Evolutionary conservation across 768 basidiomycete genomes (phyloP), one percentile per base, ranked within the genome.

Genomic region (Tulasnella sp.): DNA sequence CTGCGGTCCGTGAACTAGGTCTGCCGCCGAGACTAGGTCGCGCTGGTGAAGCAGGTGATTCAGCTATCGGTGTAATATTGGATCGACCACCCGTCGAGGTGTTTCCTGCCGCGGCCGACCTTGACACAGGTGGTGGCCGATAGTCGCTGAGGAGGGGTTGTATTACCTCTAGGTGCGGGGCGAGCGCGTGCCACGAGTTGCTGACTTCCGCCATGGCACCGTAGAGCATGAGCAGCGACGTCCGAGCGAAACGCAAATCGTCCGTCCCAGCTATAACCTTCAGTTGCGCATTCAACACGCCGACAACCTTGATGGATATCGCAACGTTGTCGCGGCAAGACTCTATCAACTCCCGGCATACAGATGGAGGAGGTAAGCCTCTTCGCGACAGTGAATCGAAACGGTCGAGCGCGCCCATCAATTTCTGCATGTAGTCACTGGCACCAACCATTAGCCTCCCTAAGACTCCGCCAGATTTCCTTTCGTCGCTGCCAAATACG

Each of bases 191-290:
- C 96, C 96, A 99, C 3, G 92, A 84, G 63, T 77, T 76, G 1
- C 86, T 82, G 45, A 97, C 82, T 70, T 99, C 96, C 4, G 86
- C 88, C 66, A 85, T 82, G 13, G 91, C 86, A 8, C 91, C 93
- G 67, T 92, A 93, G 34, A 98, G 76, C 71, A 89, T 85, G 58
- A 96, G 72, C 30, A 95, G 72, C 68, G 98, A 81, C 66, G 88
- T 88, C 32, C 94, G 77, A 52, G 90, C 81, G 71, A 88, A 94
- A 17, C 94, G 81, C n/a, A 84, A 78, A 70, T 96, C 91, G 61
- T 89, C 87, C 41, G 79, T 76, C 21, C 79, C 77, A 15, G 82
- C 80, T 3, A 88, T 73, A n/a, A 84, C 80, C 69, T 84, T 85
- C 53, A 95, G 76, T 71, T 96, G 93, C 23, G 90, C 72, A 38